A percentile compares a stretch with the other conserved stretches of the same genome.
Conservation (phyloP, 176 grass and related monocot species). For the Carex scoparia region DNA sequence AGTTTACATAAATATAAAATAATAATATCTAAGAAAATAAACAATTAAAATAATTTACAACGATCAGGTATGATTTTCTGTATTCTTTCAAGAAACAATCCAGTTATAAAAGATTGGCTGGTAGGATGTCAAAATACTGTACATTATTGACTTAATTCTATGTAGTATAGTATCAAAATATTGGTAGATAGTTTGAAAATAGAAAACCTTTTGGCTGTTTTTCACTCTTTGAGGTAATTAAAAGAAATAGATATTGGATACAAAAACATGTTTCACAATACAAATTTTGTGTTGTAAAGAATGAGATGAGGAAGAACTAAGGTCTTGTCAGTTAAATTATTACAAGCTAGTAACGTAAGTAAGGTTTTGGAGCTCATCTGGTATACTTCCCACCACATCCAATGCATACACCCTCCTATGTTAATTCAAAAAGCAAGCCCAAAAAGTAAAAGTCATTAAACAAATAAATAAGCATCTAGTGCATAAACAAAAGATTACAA, state of each 20-base stretch:
- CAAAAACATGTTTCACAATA: neutral
- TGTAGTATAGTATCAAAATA: neutral
- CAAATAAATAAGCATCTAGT: neutral
- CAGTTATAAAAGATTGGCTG: neutral
- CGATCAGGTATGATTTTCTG: neutral
- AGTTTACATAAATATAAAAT: neutral
- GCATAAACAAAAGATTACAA: neutral
- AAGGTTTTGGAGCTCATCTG: conserved; percentile 57
- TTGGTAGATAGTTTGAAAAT: neutral
- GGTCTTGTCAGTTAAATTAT: neutral
- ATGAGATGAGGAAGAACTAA: neutral
- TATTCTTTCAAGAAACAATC: neutral
- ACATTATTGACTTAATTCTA: neutral
- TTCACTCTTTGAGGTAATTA: neutral
- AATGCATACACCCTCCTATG: conserved; percentile 42
- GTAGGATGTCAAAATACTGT: neutral
- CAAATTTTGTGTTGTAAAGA: neutral
- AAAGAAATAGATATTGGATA: neutral
- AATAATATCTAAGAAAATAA: neutral
- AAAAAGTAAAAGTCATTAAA: neutral
- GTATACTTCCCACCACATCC: conserved; percentile 39
- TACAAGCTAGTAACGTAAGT: conserved; percentile 55
- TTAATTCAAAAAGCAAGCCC: neutral
- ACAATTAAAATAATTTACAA: neutral
- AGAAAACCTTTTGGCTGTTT: neutral